Base-by-base conservation (phyloP, 2,329 filamentous ascomycete genomes). In the Nannizziopsis arthrosporioides region DNA sequence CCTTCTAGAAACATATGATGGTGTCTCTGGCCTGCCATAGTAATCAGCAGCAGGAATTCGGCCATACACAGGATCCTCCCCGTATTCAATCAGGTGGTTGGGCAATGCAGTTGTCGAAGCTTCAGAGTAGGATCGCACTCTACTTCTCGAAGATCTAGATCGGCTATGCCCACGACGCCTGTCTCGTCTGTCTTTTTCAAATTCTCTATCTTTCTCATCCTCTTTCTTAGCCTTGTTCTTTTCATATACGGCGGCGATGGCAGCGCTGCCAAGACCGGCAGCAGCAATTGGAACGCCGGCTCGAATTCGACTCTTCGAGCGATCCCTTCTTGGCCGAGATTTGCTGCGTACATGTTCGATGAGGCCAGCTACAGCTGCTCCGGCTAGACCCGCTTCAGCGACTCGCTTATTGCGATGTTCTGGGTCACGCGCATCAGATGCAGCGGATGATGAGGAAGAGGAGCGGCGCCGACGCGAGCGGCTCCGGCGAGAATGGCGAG, bases 281-380 rank as follows among this genome's bases (percentile, higher is more conserved):
- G 76, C 78, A 55, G 76, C 73, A 47, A 82, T 75, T 1, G 78
- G 78, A 5, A 78, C 68, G 42, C 75, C 77, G 52, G 74, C 67
- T 51, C 75, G 69, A 34, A 80, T 51, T 22, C 74, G 70, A 57
- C 76, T 80, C 49, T 68, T 72, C 36, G 74, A 78, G 71, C 45
- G 47, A 36, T 71, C 67, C 18, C 67, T 68, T 41, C 71, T 69
- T 45, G 69, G 68, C 42, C 76, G 73, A 36, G 78, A 81, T 51
- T 72, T 75, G 62, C 73, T 80, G 44, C 78, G 73, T 42, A 70
- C 69, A 47, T 69, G 72, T 51, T 81, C 72, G 50, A 76, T 72
- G 30, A 82, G 65, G n/a, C 76, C 78, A 32, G 77, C 79, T 7
- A 77, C 74, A 6, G 78, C 76, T 50, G 79, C 79, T 54, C 74